Base-by-base conservation (phyloP, 176 grass and related monocot species). In the Avena insularis region DNA sequence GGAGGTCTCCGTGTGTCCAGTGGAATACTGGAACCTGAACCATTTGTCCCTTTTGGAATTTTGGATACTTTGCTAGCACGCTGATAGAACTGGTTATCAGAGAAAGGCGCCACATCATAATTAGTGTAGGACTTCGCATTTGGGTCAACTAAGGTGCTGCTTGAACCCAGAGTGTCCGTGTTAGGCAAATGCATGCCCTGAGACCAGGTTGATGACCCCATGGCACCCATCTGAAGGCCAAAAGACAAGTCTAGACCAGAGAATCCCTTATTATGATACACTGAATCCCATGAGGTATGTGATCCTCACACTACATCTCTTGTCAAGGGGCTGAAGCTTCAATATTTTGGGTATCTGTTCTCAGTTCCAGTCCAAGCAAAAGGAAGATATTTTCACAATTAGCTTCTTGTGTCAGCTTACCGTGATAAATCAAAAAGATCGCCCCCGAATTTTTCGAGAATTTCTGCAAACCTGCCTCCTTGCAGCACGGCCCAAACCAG, bases 361-460 rank as follows among this genome's bases (percentile, higher is more conserved):
- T 93, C 20, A 84, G 45, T 60, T 94, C 82, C 73, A 92, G 77
- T 64, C 87, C 89, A 86, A 97, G 60, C 43, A 93, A 76, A 33
- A 88, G 12, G 49, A 85, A 21, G 25, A 85, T 81, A 69, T 59
- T 86, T 83, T 85, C 81, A 59, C 19, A 31, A 19, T 74, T 71
- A 57, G 87, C 87, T 54, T 90, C 86, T 85, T 82, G 82, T 0
- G 87, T 92, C 20, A 85, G 59, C 51, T 93, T 90, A 81, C 95
- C 95, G 1, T 93, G 93, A 82, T 91, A 93, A 93, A 93, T 95
- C 58, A 79, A 95, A 95, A 62, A 98, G 9, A 82, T 80, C 25
- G 8, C 83, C 93, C 95, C 93, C 95, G 85, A 95, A 95, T 49
- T 95, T 91, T 71, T 98, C 86, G 55, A 95, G 90, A 80, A 89